Percentiles rank a stretch among this genome's conserved stretches.
These are phyloP conservation scores for Hygrophorus russula DNA, from an alignment of 768 basidiomycete genomes.

Conservation along the genomic window DNA sequence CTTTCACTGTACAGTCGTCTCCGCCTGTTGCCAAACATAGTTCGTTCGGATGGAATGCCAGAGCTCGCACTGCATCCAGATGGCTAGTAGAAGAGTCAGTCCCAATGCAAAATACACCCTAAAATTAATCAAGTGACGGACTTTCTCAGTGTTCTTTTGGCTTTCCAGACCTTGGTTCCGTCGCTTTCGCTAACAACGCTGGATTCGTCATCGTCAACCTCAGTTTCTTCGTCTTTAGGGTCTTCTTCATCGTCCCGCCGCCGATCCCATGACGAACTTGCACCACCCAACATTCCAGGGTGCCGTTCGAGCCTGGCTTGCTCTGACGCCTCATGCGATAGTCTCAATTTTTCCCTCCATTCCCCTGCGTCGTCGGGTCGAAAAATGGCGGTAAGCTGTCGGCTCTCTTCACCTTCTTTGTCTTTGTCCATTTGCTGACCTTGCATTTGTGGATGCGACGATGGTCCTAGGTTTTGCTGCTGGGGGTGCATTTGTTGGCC, in stretches of 20 bases:
- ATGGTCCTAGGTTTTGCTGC: conserved; percentile 15
- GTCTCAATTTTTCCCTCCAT: conserved; percentile 73
- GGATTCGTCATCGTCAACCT: conserved; percentile 54
- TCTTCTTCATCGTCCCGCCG: conserved; percentile 50
- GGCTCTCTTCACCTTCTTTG: conserved; percentile 38
- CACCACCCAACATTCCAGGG: conserved; percentile 17
- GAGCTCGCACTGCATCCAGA: conserved; percentile 82
- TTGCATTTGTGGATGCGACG: conserved; percentile 19
- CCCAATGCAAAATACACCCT: conserved; percentile 5
- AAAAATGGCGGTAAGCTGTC: conserved; percentile 72
- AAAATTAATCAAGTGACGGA: conserved; percentile 32
- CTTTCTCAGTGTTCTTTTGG: conserved; percentile 83
- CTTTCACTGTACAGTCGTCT: conserved; percentile 91
- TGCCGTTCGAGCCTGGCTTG: conserved; percentile 33
- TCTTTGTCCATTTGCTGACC: conserved; percentile 28
- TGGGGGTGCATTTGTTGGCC: conserved; percentile 13
- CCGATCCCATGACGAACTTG: conserved; percentile 40
- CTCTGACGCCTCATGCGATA: conserved; percentile 52
- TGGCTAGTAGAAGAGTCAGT: conserved; percentile 43
- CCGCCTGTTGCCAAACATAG: conserved; percentile 85
- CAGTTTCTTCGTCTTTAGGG: conserved; percentile 59
- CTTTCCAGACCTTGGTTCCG: conserved; percentile 70
- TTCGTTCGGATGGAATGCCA: conserved; percentile 84
- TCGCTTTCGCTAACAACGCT: conserved; percentile 59
- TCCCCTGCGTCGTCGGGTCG: conserved; percentile 76